phyloP scores from a whole-genome alignment of 2,329 filamentous ascomycete genomes.

The Aquanectria penicillioides region DNA sequence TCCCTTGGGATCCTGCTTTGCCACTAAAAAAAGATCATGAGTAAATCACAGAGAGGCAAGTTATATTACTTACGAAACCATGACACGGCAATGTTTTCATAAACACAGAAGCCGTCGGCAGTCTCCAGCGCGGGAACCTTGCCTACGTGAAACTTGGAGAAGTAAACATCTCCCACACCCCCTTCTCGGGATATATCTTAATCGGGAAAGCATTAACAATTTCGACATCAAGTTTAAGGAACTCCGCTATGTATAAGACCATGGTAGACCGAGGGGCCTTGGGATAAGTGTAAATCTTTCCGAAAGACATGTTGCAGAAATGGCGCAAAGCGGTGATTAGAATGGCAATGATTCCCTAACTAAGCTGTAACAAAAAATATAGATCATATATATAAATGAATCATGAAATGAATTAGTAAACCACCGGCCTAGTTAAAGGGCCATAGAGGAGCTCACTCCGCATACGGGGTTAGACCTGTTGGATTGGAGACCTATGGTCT shows the following conservation, averaged over 20 bases:
- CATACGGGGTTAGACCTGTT: too few species aligned
- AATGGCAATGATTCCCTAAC: too few species aligned
- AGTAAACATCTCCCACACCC: constrained; percentile 20
- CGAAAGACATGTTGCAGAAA: constrained; percentile 13
- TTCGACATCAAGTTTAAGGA: constrained; percentile 18
- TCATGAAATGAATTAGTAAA: too few species aligned
- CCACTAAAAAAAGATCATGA: background rate
- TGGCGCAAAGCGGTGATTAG: too few species aligned
- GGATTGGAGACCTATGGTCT: too few species aligned
- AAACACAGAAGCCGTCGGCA: constrained; percentile 20
- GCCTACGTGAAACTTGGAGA: constrained; percentile 21
- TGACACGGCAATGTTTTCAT: constrained; percentile 22
- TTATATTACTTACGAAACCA: constrained; percentile 8
- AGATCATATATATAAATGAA: too few species aligned
- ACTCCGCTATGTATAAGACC: constrained; percentile 25
- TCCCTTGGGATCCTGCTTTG: constrained; percentile 15
- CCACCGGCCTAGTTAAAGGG: too few species aligned
- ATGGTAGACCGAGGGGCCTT: constrained; percentile 25
- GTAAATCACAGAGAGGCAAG: too few species aligned
- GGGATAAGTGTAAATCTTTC: constrained; percentile 23
- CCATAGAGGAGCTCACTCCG: too few species aligned
- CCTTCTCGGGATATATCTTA: constrained; percentile 21
- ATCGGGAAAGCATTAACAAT: constrained; percentile 19
- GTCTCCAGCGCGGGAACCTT: constrained; percentile 23
- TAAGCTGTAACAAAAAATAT: too few species aligned